Evolutionary conservation across 2,329 filamentous ascomycete genomes (phyloP), one percentile per base, ranked within the genome.

Genomic region (Fusarium chaquense): DNA sequence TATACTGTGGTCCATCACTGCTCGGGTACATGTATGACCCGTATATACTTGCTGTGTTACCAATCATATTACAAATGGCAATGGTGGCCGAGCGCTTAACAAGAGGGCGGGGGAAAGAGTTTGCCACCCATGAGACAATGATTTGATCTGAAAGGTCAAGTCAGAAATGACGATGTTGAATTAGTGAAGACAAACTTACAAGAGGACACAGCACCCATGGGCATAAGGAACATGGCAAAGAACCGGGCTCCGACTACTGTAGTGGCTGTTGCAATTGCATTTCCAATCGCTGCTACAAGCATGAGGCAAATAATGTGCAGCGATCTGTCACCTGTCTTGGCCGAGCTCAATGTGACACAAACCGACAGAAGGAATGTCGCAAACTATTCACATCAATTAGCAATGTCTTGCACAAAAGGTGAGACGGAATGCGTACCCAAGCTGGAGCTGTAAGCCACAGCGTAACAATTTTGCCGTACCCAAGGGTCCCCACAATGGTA

Each of bases 91-190:
- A 91, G 3, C 90, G 85, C 49, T 90, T 88, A 3, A 89, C 90
- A 3, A 90, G 78, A 2, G 91, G 90, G 77, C 91, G 91, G 0
- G 91, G 90, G 36, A 93, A 85, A 11, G 91, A 90, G 67, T 92
- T 91, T 5, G 88, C 87, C 35, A 93, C 89, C 72, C 86, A 87
- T 0, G 90, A 88, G 46, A 93, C 90, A 26, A 93, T 86, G 63
- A 86, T 85, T 67, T 84, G 83, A 41, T 84, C 79, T 80, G 3
- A 2, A 0, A n/a, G 2, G 12, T 1, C 15, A 0, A 20, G 55
- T 35, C 20, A 24, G 18, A 9, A 1, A 3, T 6, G 5, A 5
- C 18, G 1, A 0, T 3, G 18, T 44, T 3, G 5, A 4, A 9
- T 3, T 6, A 0, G 1, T 6, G 1, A 1, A 2, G 2, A 2